A percentile compares a stretch with the other conserved stretches of the same genome.
phyloP scores from a whole-genome alignment of 768 basidiomycete genomes.

The Paxillus involutus region DNA sequence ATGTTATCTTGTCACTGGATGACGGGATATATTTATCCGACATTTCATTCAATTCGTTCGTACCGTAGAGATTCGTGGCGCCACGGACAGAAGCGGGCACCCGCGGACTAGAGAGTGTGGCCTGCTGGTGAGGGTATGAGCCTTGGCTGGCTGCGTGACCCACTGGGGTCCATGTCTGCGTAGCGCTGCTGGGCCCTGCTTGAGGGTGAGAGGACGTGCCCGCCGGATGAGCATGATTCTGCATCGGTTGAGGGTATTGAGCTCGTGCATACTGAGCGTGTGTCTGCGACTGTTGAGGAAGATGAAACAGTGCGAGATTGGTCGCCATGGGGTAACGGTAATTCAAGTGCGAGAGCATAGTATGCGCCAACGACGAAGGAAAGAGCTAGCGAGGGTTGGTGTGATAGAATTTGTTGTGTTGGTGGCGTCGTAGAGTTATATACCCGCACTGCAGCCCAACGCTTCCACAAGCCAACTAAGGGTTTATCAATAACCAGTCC shows the following conservation, averaged over 20 bases:
- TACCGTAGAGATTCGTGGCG: not conserved
- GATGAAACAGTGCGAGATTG: not conserved
- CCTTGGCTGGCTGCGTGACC: not conserved
- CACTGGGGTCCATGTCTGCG: not conserved
- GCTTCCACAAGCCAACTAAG: not conserved
- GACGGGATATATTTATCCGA: conserved; percentile 27
- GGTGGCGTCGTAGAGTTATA: conserved; percentile 3
- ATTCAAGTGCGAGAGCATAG: conserved; percentile 14
- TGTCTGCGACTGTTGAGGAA: conserved; percentile 2
- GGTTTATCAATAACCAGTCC: not conserved
- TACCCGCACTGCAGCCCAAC: conserved; percentile 12
- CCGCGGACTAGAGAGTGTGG: not conserved
- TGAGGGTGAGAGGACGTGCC: not conserved
- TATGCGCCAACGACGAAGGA: conserved; percentile 7
- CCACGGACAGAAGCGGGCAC: not conserved
- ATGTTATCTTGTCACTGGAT: conserved; percentile 28
- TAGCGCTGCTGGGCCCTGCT: not conserved
- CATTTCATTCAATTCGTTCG: not conserved
- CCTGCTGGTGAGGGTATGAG: not conserved
- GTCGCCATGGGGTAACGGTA: conserved; percentile 11
- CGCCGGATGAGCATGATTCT: not conserved
- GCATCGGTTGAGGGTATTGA: not conserved
- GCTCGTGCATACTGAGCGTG: not conserved
- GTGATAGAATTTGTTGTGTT: not conserved
- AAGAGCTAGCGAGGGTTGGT: not conserved